Conservation (phyloP, 1,284 basidiomycete genomes). For the Ceratobasidium sp. region DNA sequence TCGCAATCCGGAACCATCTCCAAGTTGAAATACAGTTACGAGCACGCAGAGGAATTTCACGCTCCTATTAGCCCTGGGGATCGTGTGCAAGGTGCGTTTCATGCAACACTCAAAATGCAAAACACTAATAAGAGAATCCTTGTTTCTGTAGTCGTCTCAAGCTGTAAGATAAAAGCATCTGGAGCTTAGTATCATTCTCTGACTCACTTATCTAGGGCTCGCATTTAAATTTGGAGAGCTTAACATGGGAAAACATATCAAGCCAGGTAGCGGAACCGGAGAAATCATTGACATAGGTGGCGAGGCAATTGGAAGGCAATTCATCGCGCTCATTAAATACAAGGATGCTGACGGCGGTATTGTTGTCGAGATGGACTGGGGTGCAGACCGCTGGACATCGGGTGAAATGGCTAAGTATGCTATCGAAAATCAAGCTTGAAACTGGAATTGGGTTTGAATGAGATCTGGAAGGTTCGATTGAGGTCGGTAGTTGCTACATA, state of each 20-base stretch:
- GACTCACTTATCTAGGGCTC: background rate
- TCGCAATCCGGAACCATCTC: background rate
- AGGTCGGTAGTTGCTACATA: too few species aligned
- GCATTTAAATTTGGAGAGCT: background rate
- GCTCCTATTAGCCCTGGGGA: slow-evolving; percentile 24
- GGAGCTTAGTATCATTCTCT: too few species aligned
- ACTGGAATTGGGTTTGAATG: too few species aligned
- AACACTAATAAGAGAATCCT: too few species aligned
- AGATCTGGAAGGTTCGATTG: too few species aligned
- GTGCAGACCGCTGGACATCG: slow-evolving; percentile 7
- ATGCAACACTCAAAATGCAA: too few species aligned
- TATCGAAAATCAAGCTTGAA: background rate
- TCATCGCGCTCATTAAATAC: slow-evolving; percentile 5
- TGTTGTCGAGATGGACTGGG: slow-evolving; percentile 24
- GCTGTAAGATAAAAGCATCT: background rate
- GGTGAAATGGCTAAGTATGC: slow-evolving; percentile 34
- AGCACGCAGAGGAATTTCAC: slow-evolving; percentile 24
- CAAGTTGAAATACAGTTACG: slow-evolving; percentile 14
- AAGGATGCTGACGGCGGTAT: slow-evolving; percentile 22
- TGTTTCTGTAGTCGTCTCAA: background rate
- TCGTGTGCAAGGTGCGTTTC: slow-evolving; percentile 16
- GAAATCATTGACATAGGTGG: slow-evolving; percentile 14
- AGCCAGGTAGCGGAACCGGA: slow-evolving; percentile 15
- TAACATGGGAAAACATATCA: slow-evolving; percentile 22
- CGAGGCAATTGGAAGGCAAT: background rate